Evolutionary conservation across 371 early-diverging fungal species (phyloP).

Genomic region (Capniomyces stellatus): DNA sequence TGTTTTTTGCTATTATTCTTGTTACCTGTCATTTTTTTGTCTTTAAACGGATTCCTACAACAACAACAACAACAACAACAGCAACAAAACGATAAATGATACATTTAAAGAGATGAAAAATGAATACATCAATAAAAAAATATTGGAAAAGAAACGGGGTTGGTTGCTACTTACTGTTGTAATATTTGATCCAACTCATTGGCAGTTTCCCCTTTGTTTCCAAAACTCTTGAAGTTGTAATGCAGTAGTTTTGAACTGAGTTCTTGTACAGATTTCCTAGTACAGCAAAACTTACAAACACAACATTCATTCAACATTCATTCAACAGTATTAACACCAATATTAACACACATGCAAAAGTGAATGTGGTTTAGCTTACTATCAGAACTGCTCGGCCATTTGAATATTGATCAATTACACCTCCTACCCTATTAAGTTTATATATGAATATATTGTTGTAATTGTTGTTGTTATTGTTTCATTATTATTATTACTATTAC

Average conservation of each 20-base stretch:
- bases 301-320: not conserved
- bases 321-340: too few species aligned
- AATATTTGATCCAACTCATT: too few species aligned
- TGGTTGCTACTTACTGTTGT: too few species aligned
- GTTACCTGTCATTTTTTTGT: not conserved
- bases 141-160: too few species aligned
- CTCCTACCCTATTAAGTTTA: not conserved
- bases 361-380: not conserved
- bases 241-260: not conserved
- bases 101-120: too few species aligned
- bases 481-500: not conserved
- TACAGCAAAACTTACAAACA: slow-evolving; percentile 2
- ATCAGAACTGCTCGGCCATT: not conserved
- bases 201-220: not conserved
- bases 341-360: too few species aligned
- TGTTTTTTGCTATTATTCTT: not conserved
- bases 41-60: not conserved
- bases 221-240: not conserved
- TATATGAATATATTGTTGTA: not conserved
- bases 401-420: not conserved
- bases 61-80: too few species aligned
- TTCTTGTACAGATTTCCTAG: not conserved
- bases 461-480: not conserved
- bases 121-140: too few species aligned
- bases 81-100: too few species aligned